Evolutionary conservation across 805 yeast genomes (phyloP).

Genomic region (Candida maltosa): DNA sequence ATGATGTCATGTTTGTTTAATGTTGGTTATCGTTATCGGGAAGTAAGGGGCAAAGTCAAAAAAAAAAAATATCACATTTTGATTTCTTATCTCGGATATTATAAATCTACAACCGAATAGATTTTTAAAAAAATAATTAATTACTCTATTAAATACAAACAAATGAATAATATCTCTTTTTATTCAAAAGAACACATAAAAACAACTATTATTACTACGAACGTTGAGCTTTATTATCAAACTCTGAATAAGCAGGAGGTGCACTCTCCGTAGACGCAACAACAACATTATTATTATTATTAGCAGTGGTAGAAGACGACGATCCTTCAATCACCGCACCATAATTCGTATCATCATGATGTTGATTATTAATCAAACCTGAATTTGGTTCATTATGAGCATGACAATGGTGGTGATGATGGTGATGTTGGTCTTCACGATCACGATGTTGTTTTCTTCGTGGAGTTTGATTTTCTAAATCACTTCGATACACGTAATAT

Average conservation of each 20-base stretch:
- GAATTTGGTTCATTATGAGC: conserved; percentile 8
- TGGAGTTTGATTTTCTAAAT: conserved; percentile 27
- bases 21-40: no score
- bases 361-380: conserved; percentile 8
- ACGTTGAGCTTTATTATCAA: conserved; percentile 16
- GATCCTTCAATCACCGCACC: conserved; percentile 25
- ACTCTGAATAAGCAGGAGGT: conserved; percentile 33
- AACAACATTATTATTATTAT: no score
- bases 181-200: no score
- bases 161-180: no score
- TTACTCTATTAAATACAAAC: no score
- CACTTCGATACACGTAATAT: conserved; percentile 32
- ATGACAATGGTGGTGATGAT: conserved; percentile 7
- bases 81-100: no score
- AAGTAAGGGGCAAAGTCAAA: no score
- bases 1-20: no score
- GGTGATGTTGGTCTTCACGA: conserved; percentile 6
- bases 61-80: no score
- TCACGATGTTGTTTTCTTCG: conserved; percentile 1
- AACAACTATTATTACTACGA: no score
- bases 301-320: conserved; percentile 4
- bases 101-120: no score
- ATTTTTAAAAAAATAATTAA: no score
- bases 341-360: conserved; percentile 19
- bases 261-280: conserved; percentile 18